A percentile compares a stretch with the other conserved stretches of the same genome.
phyloP scores from a whole-genome alignment of 2,329 filamentous ascomycete species.

The Penicillium sp. region DNA sequence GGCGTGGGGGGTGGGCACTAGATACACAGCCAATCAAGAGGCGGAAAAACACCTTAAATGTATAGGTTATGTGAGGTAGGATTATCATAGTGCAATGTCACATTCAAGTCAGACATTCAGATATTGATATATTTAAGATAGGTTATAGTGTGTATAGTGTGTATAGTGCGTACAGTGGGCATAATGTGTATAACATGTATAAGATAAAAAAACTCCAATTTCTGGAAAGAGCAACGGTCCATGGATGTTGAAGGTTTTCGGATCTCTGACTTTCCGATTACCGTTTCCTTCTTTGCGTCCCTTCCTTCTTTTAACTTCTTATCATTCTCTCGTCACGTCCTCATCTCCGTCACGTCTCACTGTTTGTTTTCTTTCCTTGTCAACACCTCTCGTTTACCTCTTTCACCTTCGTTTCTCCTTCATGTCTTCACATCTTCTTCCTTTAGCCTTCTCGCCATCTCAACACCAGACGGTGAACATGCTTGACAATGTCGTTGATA shows the following conservation, averaged over 20 bases:
- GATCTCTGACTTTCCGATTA: too few species aligned
- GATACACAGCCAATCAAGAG: neutral
- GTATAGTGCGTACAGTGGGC: too few species aligned
- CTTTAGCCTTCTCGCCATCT: neutral
- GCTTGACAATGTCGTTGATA: neutral
- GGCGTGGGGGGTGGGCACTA: neutral
- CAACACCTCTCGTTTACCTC: neutral
- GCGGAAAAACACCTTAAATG: neutral
- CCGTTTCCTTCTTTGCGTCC: too few species aligned
- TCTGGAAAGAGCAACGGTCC: too few species aligned
- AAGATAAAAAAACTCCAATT: too few species aligned
- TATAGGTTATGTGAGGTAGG: neutral
- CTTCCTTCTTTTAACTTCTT: neutral
- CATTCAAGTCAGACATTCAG: neutral
- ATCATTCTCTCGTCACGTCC: neutral
- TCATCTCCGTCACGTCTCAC: neutral
- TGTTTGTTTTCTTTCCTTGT: neutral
- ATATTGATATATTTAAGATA: neutral
- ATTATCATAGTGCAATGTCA: neutral
- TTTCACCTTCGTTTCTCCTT: neutral
- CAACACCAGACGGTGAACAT: neutral
- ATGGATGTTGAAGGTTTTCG: too few species aligned
- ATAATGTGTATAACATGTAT: too few species aligned
- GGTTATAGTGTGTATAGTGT: too few species aligned
- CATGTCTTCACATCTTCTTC: constrained; percentile 4